Conservation (phyloP, 2,329 filamentous ascomycete species). For the Fusarium brachygibbosum region DNA sequence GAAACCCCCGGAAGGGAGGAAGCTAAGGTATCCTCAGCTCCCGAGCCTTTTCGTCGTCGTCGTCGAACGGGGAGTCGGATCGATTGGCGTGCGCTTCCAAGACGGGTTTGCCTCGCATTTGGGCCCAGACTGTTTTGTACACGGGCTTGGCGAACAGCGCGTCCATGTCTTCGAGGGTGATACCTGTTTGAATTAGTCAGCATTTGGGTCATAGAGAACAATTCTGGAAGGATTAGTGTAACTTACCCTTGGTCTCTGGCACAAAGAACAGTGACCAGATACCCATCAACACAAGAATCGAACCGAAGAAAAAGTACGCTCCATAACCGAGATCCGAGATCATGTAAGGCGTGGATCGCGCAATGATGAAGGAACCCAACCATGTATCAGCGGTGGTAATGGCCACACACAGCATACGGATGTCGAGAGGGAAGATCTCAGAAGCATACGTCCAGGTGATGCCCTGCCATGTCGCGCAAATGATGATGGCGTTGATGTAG, state of each 20-base stretch:
- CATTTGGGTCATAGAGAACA: not conserved
- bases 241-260: conserved; percentile 64
- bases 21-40: conserved; percentile 43
- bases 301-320: conserved; percentile 67
- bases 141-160: conserved; percentile 50
- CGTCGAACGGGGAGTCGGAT: conserved; percentile 40
- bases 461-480: conserved; percentile 59
- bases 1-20: conserved; percentile 1
- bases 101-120: conserved; percentile 39
- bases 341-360: conserved; percentile 58
- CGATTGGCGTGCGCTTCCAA: conserved; percentile 37
- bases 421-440: conserved; percentile 61
- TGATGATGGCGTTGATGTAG: conserved; percentile 60
- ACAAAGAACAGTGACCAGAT: conserved; percentile 65
- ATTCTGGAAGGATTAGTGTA: not conserved
- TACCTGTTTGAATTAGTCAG: conserved; percentile 42
- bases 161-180: conserved; percentile 65
- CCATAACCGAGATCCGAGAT: conserved; percentile 60
- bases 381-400: conserved; percentile 55
- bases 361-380: conserved; percentile 58
- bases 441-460: conserved; percentile 61
- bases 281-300: conserved; percentile 59
- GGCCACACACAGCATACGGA: conserved; percentile 54
- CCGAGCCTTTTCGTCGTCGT: conserved; percentile 36
- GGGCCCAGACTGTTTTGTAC: conserved; percentile 52